A percentile compares a stretch with the other conserved stretches of the same genome.
Evolutionary conservation across 1,284 basidiomycete genomes (phyloP).

Genomic region (Schizophyllum commune): DNA sequence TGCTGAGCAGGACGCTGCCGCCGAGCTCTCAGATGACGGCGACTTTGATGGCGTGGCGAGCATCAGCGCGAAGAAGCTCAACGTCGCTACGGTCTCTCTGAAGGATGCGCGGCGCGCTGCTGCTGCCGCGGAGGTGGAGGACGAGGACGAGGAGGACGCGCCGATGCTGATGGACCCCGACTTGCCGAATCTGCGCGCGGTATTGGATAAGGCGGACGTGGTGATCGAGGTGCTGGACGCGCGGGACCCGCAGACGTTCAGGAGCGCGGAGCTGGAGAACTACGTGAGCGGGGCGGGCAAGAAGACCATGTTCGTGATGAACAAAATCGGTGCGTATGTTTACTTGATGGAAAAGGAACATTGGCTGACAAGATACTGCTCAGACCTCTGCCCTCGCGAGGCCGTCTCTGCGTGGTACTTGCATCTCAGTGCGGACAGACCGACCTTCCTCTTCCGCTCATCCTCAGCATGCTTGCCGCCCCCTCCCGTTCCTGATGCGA

Average conservation of each 20-base stretch:
- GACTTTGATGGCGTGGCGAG: constrained; percentile 34
- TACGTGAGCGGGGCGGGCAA: constrained; percentile 41
- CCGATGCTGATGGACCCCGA: constrained; percentile 63
- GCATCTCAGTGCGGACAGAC: constrained; percentile 60
- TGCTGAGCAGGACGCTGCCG: constrained; percentile 20
- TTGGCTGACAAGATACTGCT: not conserved
- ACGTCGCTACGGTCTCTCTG: constrained; percentile 25
- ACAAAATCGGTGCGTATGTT: constrained; percentile 71
- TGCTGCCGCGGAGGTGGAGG: constrained; percentile 20
- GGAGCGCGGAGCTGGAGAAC: constrained; percentile 61
- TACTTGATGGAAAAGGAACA: constrained; percentile 3
- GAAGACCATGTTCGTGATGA: constrained; percentile 66
- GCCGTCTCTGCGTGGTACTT: constrained; percentile 72
- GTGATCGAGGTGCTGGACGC: constrained; percentile 83
- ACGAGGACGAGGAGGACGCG: constrained; percentile 39
- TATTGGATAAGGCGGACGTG: constrained; percentile 78
- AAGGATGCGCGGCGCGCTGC: constrained; percentile 13
- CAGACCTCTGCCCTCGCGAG: constrained; percentile 83
- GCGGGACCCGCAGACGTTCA: constrained; percentile 69
- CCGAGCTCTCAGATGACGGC: constrained; percentile 21
- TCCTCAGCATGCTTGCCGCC: constrained; percentile 58
- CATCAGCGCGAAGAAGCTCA: constrained; percentile 31
- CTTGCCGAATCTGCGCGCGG: constrained; percentile 60
- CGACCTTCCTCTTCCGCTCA: constrained; percentile 78
- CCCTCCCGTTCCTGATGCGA: constrained; percentile 23